Base-by-base conservation (phyloP, 2,329 filamentous ascomycete genomes). In the Pseudogymnoascus sp. region DNA sequence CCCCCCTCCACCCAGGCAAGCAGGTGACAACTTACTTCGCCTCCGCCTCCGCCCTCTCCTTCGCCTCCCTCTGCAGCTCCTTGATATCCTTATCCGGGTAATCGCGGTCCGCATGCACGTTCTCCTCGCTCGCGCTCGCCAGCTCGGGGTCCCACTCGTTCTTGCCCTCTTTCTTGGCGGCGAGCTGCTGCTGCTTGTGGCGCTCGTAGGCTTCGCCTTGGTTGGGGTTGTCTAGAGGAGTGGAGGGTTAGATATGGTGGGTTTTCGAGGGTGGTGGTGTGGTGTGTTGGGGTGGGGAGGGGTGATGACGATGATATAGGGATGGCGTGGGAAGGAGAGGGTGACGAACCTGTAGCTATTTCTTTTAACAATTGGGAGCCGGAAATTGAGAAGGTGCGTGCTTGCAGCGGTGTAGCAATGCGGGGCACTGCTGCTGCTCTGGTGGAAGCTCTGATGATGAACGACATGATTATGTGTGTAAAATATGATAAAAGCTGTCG, bases 71-170 rank as follows among this genome's bases (percentile, higher is more conserved):
- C 74, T 75, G 65, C 83, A 83, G 73, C 88, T 89, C 42, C 86
- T 88, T 78, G 76, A 75, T 77, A 74, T 65, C 71, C 28, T 63
- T 64, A 15, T 60, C 17, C 23, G 42, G 60, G 35, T 53, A 33
- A 62, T 63, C 53, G n/a, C 62, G 60, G 17, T 66, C 47, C 7
- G 50, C 50, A 35, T 68, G 57, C 77, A 95, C 81, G 69, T 84
- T 85, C 74, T 90, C 89, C 79, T 96, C 91, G 75, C 87, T 90
- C 76, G 91, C 85, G 60, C 86, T 89, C 2, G 90, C 90, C 60
- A 96, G 80, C 74, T 88, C 86, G 21, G 87, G 81, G 77, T 89
- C 88, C 90, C 91, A 95, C 73, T 91, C 82, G 62, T 81, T 87
- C 73, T 84, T 82, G 65, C 89, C 90, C 40, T 82, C 76, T 74